phyloP scores from a whole-genome alignment of 2,329 filamentous ascomycete genomes.

The Penicillium sp. region DNA sequence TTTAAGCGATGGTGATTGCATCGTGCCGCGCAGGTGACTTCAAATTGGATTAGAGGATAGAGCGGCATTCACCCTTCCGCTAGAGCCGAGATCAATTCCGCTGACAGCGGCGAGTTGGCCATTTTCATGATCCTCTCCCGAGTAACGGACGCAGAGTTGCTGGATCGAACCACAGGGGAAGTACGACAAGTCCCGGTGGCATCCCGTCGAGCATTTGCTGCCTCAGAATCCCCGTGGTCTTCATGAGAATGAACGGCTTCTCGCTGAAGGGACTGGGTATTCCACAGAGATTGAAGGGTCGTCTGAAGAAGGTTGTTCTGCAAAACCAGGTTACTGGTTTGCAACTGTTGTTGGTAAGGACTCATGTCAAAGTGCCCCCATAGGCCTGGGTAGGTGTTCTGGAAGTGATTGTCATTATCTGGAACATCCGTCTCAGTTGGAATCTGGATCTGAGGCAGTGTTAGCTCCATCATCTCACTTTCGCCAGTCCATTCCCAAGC shows the following conservation, averaged over 20 bases:
- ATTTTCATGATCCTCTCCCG: not conserved
- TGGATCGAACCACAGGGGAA: not conserved
- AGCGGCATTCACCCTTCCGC: not conserved
- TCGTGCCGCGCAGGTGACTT: too few species aligned
- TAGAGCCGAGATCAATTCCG: not conserved
- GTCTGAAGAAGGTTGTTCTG: conserved; percentile 11
- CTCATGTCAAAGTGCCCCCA: conserved; percentile 10
- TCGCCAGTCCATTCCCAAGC: not conserved
- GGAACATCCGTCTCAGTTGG: conserved; percentile 9
- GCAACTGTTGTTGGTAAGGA: conserved; percentile 11
- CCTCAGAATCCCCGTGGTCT: not conserved
- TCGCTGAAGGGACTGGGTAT: not conserved
- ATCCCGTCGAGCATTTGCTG: too few species aligned
- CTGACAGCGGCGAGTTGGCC: not conserved
- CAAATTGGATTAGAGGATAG: not conserved
- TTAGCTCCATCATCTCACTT: conserved; percentile 3
- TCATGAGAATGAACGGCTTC: not conserved
- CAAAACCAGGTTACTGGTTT: conserved; percentile 1
- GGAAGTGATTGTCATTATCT: conserved; percentile 1
- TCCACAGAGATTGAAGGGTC: conserved; percentile 1
- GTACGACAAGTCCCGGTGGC: not conserved
- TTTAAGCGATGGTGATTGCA: too few species aligned
- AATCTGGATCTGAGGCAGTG: conserved; percentile 12
- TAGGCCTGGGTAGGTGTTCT: conserved; percentile 6
- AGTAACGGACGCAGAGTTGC: not conserved